Evolutionary conservation across 441 rosid genomes (phyloP), one percentile per base, ranked within the genome.

Genomic region (Monsonia emarginata): DNA sequence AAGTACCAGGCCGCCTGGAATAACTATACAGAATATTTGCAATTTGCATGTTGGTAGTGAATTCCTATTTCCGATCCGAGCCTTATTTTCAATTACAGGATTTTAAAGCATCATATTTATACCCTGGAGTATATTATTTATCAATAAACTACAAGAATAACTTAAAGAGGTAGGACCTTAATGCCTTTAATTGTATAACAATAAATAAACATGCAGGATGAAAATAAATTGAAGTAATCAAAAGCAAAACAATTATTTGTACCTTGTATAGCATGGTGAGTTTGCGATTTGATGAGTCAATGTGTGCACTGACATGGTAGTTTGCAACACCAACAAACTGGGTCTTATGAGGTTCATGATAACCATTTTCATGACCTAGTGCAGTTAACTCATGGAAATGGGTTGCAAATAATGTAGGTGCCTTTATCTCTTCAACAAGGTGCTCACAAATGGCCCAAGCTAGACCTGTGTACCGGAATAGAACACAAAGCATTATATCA

Each of bases 361-460:
- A 78, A 64, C 70, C 68, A 69, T 81, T 87, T 75, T 82, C 83
- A 77, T 81, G 78, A 64, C 90, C 91, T 79, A 95, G 80, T 34
- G 91, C 97, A 78, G 99, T 95, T 79, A 91, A 83, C 76, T 95
- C 99, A 69, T 91, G 99, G 78, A 95, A 95, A 83, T 95, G 99
- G 61, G 98, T 91, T 59, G 99, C 99, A 69, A 95, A 95, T 69
- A 95, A 72, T 10, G 97, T 86, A 19, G 99, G 98, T 27, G 99
- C 96, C 78, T 86, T 88, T 71, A 88, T 86, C 79, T 75, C 95
- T 81, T 86, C 85, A 68, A 89, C 85, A 68, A 95, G 83, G 83
- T 95, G 91, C 82, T 91, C 99, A 18, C 99, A 95, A 73, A 95
- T 95, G 68, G 96, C 99, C 99, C 99, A 91, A 4, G 99, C 99